These are phyloP conservation scores for Erythrophleum ivorense DNA, from an alignment of 331 rosid species.

Conservation along the genomic window DNA sequence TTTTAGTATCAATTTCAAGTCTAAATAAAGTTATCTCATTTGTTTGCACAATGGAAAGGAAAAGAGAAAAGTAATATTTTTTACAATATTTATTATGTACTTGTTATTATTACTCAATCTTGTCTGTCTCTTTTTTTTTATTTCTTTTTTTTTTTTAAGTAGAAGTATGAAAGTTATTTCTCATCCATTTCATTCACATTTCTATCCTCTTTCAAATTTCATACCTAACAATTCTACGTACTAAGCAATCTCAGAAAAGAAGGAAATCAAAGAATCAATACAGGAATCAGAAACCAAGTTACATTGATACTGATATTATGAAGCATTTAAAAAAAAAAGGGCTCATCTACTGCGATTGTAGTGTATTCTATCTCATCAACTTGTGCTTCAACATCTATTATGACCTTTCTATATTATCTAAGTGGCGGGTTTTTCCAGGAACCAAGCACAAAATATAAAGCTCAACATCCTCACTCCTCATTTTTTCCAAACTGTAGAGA, in stretches of 20 bases:
- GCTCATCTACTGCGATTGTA: background rate
- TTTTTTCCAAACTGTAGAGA: background rate
- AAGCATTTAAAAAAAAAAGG: background rate
- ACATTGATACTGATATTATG: background rate
- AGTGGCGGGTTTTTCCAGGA: background rate
- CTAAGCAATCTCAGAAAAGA: no score
- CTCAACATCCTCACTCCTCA: background rate
- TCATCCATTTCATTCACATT: no score
- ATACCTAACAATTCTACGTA: no score
- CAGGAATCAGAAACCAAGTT: background rate
- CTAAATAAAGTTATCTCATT: no score
- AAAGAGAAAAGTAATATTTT: no score
- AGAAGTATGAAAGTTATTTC: no score
- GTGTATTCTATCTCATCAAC: background rate
- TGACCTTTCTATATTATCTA: background rate
- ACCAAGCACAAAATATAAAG: slow-evolving; percentile 14
- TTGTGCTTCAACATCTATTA: background rate
- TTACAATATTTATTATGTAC: no score
- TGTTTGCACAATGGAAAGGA: no score
- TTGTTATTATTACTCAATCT: no score
- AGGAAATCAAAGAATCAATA: background rate
- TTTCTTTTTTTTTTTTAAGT: no score
- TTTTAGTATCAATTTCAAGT: background rate
- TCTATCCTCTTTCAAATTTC: no score
- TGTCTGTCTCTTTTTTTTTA: no score